These are phyloP conservation scores for Echites panduratus DNA, from an alignment of 257 asterid genomes.

Conservation along the genomic window DNA sequence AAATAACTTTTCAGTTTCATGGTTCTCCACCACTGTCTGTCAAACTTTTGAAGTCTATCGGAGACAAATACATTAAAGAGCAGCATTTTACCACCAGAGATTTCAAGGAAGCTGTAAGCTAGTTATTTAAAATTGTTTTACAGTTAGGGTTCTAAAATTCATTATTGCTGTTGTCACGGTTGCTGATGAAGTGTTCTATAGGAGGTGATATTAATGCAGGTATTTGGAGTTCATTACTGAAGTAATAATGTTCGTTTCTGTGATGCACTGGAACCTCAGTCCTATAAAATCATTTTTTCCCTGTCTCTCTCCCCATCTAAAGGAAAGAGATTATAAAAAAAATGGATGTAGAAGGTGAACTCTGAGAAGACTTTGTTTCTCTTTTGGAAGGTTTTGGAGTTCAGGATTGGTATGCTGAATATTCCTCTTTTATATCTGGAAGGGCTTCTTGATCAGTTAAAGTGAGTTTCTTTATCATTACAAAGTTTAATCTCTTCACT, in stretches of 20 bases:
- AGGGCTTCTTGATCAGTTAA: constrained; percentile 55
- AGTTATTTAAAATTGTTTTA: constrained; percentile 14
- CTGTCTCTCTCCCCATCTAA: not conserved
- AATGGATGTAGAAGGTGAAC: not conserved
- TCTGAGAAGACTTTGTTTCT: constrained; percentile 5
- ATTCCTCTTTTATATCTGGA: constrained; percentile 43
- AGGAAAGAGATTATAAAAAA: not conserved
- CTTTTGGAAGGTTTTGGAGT: constrained; percentile 48
- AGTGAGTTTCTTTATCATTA: constrained; percentile 35
- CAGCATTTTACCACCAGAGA: constrained; percentile 75
- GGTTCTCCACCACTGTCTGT: constrained; percentile 58
- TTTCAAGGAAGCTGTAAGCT: constrained; percentile 67
- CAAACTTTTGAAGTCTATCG: constrained; percentile 43
- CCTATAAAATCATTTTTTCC: not conserved
- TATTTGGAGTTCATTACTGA: constrained; percentile 12
- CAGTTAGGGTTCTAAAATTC: constrained; percentile 17
- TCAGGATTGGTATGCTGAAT: constrained; percentile 49
- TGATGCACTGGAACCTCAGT: constrained; percentile 3
- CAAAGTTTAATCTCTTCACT: constrained; percentile 1
- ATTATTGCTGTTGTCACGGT: constrained; percentile 21
- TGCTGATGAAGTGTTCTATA: constrained; percentile 29
- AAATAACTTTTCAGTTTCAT: constrained; percentile 45
- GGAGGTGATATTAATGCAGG: constrained; percentile 81
- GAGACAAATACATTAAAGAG: constrained; percentile 52
- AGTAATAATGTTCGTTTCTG: constrained; percentile 11